Evolutionary conservation across 257 asterid genomes (phyloP).

Genomic region (Petrea volubilis): DNA sequence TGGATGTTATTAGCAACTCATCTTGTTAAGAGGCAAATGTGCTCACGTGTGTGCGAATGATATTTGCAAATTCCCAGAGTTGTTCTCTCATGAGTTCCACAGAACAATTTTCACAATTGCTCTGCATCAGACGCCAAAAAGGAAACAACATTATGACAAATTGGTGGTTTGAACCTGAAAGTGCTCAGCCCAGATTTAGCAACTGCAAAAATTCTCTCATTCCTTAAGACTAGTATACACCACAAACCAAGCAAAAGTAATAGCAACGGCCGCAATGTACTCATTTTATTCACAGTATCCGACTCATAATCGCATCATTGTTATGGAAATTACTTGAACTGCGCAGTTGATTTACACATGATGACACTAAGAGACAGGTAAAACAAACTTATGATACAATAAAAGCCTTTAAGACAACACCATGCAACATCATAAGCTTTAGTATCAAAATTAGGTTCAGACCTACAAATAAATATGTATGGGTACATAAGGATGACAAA

Average conservation of each 20-base stretch:
- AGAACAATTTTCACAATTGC: no score
- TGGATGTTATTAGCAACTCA: no score
- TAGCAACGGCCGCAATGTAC: not conserved
- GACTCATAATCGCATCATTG: not conserved
- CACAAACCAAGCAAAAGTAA: not conserved
- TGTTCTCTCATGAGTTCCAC: no score
- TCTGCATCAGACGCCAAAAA: no score
- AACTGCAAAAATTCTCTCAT: no score
- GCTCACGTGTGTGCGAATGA: no score
- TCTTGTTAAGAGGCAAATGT: no score
- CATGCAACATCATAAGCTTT: slow-evolving; percentile 9
- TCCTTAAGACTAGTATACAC: not conserved
- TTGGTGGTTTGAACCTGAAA: no score
- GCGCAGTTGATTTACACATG: not conserved
- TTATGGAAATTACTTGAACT: not conserved
- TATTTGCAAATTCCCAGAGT: no score
- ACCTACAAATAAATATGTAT: not conserved
- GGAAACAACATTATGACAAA: no score
- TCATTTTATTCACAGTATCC: not conserved
- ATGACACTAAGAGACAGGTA: not conserved
- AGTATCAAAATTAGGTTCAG: not conserved
- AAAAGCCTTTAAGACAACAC: not conserved
- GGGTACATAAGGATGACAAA: not conserved
- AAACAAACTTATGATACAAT: not conserved
- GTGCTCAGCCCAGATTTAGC: no score